These are phyloP conservation scores for Crithidia bombi DNA, from an alignment of 208 protist genomes.

Conservation along the genomic window DNA sequence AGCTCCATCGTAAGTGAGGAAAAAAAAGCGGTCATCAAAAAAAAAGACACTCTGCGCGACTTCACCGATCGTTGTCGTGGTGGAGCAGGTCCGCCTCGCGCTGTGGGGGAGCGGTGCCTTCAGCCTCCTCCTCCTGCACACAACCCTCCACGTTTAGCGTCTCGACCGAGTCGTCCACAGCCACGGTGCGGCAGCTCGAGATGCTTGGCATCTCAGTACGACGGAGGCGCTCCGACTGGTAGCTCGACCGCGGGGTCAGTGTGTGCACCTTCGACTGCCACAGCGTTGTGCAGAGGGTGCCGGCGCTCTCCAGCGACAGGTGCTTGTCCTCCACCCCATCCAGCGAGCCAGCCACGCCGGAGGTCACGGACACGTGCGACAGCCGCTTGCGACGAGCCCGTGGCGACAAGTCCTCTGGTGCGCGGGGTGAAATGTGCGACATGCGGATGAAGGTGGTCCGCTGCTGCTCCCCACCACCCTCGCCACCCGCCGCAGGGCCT, in stretches of 20 bases:
- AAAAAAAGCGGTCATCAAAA: too few species aligned
- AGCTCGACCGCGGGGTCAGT: slow-evolving; percentile 15
- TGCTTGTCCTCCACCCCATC: neutral
- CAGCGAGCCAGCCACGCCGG: neutral
- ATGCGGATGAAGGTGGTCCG: neutral
- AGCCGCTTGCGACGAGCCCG: neutral
- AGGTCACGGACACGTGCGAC: neutral
- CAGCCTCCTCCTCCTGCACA: neutral
- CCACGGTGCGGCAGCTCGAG: slow-evolving; percentile 16
- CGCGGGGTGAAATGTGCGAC: neutral
- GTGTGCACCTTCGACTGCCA: slow-evolving; percentile 18
- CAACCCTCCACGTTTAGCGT: neutral
- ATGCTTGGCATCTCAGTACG: slow-evolving; percentile 1
- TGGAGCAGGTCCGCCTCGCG: too few species aligned
- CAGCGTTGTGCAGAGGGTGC: neutral
- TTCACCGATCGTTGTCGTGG: too few species aligned
- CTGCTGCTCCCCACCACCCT: neutral
- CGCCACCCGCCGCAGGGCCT: neutral
- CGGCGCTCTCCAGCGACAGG: neutral
- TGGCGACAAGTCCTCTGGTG: neutral
- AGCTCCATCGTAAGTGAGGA: too few species aligned
- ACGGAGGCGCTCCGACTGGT: slow-evolving; percentile 6
- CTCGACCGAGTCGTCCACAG: slow-evolving; percentile 1
- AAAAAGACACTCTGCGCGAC: too few species aligned
- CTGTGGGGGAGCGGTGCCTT: too few species aligned